These are phyloP conservation scores for Capsicum baccatum DNA, from an alignment of 257 asterid genomes.

Conservation along the genomic window DNA sequence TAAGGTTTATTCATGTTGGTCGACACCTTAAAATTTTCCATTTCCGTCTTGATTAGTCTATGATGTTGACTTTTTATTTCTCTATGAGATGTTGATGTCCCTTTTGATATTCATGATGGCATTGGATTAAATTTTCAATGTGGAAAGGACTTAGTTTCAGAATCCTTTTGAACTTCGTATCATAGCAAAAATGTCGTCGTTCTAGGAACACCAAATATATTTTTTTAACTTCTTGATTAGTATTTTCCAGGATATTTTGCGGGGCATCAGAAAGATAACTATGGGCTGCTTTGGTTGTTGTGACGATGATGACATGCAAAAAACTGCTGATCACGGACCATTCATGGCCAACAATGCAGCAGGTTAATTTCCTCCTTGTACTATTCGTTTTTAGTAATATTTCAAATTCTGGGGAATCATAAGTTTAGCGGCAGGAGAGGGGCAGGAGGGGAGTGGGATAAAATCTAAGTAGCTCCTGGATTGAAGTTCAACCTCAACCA, in stretches of 20 bases:
- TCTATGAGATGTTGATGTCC: constrained; percentile 4
- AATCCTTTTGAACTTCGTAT: neutral
- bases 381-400: neutral
- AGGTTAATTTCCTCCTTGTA: constrained; percentile 44
- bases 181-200: neutral
- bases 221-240: neutral
- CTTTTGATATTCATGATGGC: neutral
- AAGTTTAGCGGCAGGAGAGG: neutral
- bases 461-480: neutral
- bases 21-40: neutral
- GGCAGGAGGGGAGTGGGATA: neutral
- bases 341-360: constrained; percentile 55
- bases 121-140: neutral
- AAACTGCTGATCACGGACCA: constrained; percentile 63
- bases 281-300: constrained; percentile 82
- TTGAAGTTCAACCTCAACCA: neutral
- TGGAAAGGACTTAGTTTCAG: neutral
- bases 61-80: neutral
- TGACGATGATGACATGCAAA: constrained; percentile 63
- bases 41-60: constrained; percentile 11
- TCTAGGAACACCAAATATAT: neutral
- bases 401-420: neutral
- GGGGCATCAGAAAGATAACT: constrained; percentile 17
- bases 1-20: neutral
- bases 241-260: constrained; percentile 13